Evolutionary conservation across 306 rosid species (phyloP).

Genomic region (Corylus avellana): DNA sequence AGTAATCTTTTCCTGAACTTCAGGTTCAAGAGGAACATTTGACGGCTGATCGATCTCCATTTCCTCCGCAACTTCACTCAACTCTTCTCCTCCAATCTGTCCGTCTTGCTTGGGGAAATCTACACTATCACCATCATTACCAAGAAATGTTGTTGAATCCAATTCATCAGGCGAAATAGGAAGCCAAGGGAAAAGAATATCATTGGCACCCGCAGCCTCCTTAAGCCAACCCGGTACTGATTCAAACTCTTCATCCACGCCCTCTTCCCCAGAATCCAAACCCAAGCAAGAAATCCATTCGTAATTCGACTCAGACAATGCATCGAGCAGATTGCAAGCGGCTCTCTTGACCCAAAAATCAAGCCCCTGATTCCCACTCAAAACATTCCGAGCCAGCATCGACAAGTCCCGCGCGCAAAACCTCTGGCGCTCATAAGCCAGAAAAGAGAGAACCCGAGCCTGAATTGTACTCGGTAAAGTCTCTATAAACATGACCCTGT

Average conservation of each 20-base stretch:
- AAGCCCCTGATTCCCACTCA: conserved; percentile 10
- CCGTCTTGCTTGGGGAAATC: background rate
- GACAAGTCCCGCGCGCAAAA: conserved; percentile 29
- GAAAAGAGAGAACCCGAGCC: conserved; percentile 36
- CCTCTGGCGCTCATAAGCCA: conserved; percentile 26
- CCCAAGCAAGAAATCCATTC: conserved; percentile 38
- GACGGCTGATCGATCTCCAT: conserved; percentile 24
- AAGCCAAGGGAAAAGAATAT: conserved; percentile 38
- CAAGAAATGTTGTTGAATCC: conserved; percentile 7
- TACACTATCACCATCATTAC: background rate
- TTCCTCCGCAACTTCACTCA: conserved; percentile 24
- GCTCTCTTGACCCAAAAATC: conserved; percentile 45
- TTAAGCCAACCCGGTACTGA: conserved; percentile 39
- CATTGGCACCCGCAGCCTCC: conserved; percentile 1
- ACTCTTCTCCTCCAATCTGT: conserved; percentile 22
- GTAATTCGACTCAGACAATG: conserved; percentile 24
- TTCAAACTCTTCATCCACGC: conserved; percentile 33
- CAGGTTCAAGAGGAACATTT: conserved; percentile 28
- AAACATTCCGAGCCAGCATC: conserved; percentile 29
- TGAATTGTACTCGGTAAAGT: conserved; percentile 43
- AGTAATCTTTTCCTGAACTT: conserved; percentile 21
- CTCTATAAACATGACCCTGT: conserved; percentile 37
- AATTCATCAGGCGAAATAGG: conserved; percentile 30
- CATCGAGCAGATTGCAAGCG: conserved; percentile 40
- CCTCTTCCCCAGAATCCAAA: conserved; percentile 36